Evolutionary conservation across 441 rosid species (phyloP).

Genomic region (Pelargonium fulgidum): DNA sequence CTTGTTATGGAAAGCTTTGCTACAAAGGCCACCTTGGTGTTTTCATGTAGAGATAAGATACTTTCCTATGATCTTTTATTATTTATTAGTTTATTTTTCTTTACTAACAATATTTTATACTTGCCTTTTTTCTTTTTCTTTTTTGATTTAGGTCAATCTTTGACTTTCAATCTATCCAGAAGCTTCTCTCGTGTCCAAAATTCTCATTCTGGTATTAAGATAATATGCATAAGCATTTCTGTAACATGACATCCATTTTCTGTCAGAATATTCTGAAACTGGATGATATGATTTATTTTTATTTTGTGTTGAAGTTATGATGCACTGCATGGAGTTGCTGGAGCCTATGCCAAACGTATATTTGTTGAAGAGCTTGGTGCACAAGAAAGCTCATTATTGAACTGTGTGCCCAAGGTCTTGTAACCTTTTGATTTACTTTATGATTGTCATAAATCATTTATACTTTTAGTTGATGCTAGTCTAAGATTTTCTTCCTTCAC

Average conservation of each 20-base stretch:
- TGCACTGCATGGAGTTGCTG: conserved; percentile 95
- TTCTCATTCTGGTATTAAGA: conserved; percentile 76
- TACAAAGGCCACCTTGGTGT: background rate
- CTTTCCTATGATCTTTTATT: background rate
- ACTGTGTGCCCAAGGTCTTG: conserved; percentile 85
- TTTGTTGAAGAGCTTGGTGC: conserved; percentile 97
- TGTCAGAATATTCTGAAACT: background rate
- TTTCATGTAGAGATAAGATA: background rate
- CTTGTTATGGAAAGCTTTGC: background rate
- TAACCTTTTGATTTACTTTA: conserved; percentile 13
- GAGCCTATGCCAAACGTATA: conserved; percentile 81
- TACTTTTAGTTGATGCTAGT: background rate
- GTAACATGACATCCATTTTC: conserved; percentile 6
- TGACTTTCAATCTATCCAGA: conserved; percentile 66
- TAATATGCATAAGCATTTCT: conserved; percentile 16
- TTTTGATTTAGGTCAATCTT: conserved; percentile 59
- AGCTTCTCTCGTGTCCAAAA: conserved; percentile 77
- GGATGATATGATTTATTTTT: background rate
- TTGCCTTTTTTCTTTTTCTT: background rate
- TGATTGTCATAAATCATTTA: background rate
- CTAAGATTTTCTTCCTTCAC: background rate
- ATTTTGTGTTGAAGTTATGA: conserved; percentile 53
- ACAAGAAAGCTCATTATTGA: conserved; percentile 67
- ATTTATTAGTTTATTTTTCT: background rate
- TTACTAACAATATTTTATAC: background rate